These are phyloP conservation scores for Colletotrichum truncatum DNA, from an alignment of 2,329 filamentous ascomycete genomes.

Conservation along the genomic window DNA sequence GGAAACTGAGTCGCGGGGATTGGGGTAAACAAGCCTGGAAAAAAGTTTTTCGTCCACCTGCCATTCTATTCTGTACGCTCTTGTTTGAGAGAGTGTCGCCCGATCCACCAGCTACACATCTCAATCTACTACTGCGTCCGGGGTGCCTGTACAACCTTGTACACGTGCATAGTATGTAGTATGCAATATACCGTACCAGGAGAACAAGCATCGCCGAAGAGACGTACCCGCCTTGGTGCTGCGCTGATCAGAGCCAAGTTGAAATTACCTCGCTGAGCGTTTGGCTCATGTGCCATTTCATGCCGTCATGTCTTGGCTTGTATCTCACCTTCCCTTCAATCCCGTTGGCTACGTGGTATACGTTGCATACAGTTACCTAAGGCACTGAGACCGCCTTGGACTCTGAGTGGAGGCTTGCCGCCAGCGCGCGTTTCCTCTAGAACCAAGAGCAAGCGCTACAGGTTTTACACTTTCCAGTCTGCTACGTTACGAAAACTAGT, in stretches of 20 bases:
- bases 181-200: neutral
- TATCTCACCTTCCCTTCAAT: neutral
- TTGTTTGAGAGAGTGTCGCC: neutral
- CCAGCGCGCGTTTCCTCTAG: neutral
- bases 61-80: neutral
- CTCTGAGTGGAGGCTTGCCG: neutral
- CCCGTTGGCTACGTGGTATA: neutral
- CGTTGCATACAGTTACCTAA: neutral
- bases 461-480: too few relatives aligned
- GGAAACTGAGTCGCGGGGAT: constrained; percentile 16
- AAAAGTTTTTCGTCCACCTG: constrained; percentile 4
- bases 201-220: neutral
- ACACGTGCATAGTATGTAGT: neutral
- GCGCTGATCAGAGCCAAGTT: neutral
- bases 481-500: too few relatives aligned
- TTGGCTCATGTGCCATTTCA: constrained; percentile 1
- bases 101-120: neutral
- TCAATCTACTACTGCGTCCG: neutral
- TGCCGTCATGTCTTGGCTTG: neutral
- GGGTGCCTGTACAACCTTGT: neutral
- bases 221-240: neutral
- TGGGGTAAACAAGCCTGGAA: neutral
- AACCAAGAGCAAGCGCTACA: too few relatives aligned
- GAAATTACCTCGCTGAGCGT: neutral
- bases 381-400: neutral